A percentile compares a stretch with the other conserved stretches of the same genome.
phyloP scores from a whole-genome alignment of 345 rosid genomes.

The Raphanus sativus region DNA sequence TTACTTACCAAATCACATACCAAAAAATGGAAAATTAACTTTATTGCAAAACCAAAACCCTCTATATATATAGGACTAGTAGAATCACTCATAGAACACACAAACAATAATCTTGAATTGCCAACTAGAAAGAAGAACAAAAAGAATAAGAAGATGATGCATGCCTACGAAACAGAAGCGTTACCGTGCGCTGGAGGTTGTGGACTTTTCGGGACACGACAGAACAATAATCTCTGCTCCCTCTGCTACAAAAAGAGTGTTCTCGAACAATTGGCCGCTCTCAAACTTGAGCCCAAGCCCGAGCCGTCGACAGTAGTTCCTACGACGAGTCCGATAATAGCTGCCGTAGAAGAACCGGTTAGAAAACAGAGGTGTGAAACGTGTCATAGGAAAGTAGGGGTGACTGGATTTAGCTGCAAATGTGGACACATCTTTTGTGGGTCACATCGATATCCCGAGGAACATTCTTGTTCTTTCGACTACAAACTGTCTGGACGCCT shows the following conservation, averaged over 20 bases:
- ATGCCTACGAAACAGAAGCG: background rate
- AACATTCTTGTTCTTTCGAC: conserved; percentile 68
- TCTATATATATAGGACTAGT: background rate
- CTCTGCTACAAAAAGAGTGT: conserved; percentile 11
- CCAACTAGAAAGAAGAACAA: background rate
- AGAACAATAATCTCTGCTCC: conserved; percentile 31
- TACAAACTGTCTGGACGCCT: conserved; percentile 53
- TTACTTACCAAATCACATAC: background rate
- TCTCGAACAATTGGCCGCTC: background rate
- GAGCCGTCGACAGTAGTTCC: background rate
- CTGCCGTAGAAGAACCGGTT: background rate
- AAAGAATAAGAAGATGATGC: background rate
- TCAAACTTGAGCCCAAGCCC: background rate
- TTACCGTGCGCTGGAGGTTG: conserved; percentile 23
- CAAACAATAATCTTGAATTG: background rate
- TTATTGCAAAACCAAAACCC: background rate
- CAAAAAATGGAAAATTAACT: conserved; percentile 4
- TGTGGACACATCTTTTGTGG: conserved; percentile 69
- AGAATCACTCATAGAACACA: background rate
- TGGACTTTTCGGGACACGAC: conserved; percentile 14
- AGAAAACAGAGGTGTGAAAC: conserved; percentile 46
- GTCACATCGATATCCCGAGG: conserved; percentile 69
- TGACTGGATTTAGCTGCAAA: conserved; percentile 63
- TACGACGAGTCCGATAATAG: background rate
- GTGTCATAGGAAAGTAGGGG: conserved; percentile 61